Conservation (phyloP, 306 rosid genomes). For the Vicia villosa region DNA sequence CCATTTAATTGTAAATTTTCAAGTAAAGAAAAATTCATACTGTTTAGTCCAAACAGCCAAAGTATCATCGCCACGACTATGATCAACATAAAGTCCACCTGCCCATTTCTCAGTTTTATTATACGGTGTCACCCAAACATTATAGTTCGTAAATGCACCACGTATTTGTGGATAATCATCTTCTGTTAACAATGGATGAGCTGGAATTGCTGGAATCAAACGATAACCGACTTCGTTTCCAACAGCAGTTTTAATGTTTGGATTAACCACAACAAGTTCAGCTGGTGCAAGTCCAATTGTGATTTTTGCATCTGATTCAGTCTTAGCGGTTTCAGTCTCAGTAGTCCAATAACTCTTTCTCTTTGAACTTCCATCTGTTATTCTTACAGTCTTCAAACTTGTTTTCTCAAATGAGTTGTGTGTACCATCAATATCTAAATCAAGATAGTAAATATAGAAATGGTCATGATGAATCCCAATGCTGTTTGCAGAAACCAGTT, state of each 20-base stretch:
- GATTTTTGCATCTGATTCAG: conserved; percentile 47
- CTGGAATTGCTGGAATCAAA: conserved; percentile 44
- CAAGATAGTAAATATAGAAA: conserved; percentile 54
- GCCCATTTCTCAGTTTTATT: conserved; percentile 67
- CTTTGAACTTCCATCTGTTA: conserved; percentile 39
- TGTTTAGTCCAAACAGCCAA: conserved; percentile 54
- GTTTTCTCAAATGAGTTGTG: conserved; percentile 59
- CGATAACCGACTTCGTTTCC: conserved; percentile 65
- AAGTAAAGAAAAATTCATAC: conserved; percentile 5
- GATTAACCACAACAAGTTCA: conserved; percentile 55
- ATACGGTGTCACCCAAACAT: conserved; percentile 66
- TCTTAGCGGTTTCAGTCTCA: conserved; percentile 34
- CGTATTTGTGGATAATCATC: conserved; percentile 64
- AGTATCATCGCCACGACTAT: conserved; percentile 61
- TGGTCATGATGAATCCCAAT: conserved; percentile 68
- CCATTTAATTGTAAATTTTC: neutral
- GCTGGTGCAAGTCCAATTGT: conserved; percentile 37
- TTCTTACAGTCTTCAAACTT: conserved; percentile 42
- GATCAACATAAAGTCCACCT: conserved; percentile 50
- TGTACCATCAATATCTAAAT: conserved; percentile 62
- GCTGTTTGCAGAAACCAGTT: conserved; percentile 49
- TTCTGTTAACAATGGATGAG: conserved; percentile 39
- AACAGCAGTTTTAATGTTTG: conserved; percentile 46
- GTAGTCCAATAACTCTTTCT: conserved; percentile 62
- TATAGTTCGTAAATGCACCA: conserved; percentile 54